These are phyloP conservation scores for Blumeriella jaapii DNA, from an alignment of 2,329 filamentous ascomycete species.

Conservation along the genomic window DNA sequence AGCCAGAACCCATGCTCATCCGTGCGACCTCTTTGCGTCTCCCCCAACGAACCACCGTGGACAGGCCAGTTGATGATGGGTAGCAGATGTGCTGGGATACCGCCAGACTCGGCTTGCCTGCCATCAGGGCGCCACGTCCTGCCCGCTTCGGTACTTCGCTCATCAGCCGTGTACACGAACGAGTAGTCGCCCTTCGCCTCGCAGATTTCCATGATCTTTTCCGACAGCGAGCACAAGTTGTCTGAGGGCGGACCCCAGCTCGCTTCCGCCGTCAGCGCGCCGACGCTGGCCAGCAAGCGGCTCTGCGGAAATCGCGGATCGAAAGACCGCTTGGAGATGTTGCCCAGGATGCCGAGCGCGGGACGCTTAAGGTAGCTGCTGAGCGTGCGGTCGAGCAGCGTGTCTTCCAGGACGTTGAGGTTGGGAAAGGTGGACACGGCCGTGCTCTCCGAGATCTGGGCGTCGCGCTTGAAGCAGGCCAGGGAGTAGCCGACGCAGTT, in stretches of 20 bases:
- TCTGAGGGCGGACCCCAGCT: slow-evolving; percentile 9
- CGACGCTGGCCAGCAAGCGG: slow-evolving; percentile 10
- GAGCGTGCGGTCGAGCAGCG: slow-evolving; percentile 2
- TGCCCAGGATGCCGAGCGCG: slow-evolving; percentile 8
- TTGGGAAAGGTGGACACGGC: slow-evolving; percentile 6
- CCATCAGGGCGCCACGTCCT: slow-evolving; percentile 3
- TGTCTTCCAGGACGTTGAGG: slow-evolving; percentile 6
- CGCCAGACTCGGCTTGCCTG: not conserved
- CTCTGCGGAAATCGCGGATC: slow-evolving; percentile 8
- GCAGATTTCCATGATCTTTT: slow-evolving; percentile 10
- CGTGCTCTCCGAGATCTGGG: not conserved
- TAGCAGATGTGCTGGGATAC: slow-evolving; percentile 1
- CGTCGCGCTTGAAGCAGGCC: not conserved
- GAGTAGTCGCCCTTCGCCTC: slow-evolving; percentile 9
- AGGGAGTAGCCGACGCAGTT: slow-evolving; percentile 3
- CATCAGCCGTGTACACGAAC: slow-evolving; percentile 7
- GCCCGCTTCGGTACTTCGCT: slow-evolving; percentile 1
- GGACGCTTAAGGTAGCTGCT: slow-evolving; percentile 8
- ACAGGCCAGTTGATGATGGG: slow-evolving; percentile 3
- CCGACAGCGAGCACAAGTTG: slow-evolving; percentile 2
- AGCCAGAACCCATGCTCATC: slow-evolving; percentile 2
- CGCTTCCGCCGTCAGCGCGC: slow-evolving; percentile 10
- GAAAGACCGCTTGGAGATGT: slow-evolving; percentile 8
- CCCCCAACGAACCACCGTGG: not conserved
- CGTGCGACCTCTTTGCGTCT: not conserved